These are phyloP conservation scores for Teunomyces funiuensis DNA, from an alignment of 805 yeast species.

Conservation along the genomic window DNA sequence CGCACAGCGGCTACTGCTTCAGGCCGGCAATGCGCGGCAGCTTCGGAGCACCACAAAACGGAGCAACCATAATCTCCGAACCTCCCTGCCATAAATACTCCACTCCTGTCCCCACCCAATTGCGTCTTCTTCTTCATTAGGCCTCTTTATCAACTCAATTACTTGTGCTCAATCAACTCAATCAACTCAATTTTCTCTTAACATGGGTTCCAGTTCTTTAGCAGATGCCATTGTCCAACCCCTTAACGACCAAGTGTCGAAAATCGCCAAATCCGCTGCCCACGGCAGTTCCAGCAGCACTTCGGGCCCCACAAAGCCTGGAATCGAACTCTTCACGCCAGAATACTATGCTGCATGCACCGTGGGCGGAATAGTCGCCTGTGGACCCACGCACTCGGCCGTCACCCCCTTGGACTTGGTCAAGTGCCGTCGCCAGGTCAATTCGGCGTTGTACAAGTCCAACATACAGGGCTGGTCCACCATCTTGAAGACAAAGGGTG, in stretches of 20 bases:
- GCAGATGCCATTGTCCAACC: constrained; percentile 35
- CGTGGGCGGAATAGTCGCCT: constrained; percentile 78
- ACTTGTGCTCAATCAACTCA: too few relatives aligned
- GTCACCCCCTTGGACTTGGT: constrained; percentile 93
- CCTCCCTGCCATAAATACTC: neutral
- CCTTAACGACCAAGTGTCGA: constrained; percentile 24
- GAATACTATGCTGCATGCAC: constrained; percentile 76
- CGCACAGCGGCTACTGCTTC: too few relatives aligned
- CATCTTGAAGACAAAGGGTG: constrained; percentile 75
- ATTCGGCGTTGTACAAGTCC: constrained; percentile 67
- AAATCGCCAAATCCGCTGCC: constrained; percentile 14
- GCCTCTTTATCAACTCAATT: too few relatives aligned
- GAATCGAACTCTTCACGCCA: constrained; percentile 54
- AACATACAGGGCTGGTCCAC: constrained; percentile 80
- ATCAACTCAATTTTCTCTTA: too few relatives aligned
- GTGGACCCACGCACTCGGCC: constrained; percentile 95
- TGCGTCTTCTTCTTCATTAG: too few relatives aligned
- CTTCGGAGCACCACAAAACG: neutral
- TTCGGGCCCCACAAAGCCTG: constrained; percentile 14
- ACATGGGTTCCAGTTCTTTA: constrained; percentile 11
- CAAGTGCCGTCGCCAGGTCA: constrained; percentile 90
- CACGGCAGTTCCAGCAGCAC: constrained; percentile 7
- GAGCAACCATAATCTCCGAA: too few relatives aligned
- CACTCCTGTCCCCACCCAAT: neutral
- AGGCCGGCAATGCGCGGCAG: too few relatives aligned